Evolutionary conservation across 192 early-diverging fungal genomes (phyloP).

Genomic region (Coemansia interrupta): DNA sequence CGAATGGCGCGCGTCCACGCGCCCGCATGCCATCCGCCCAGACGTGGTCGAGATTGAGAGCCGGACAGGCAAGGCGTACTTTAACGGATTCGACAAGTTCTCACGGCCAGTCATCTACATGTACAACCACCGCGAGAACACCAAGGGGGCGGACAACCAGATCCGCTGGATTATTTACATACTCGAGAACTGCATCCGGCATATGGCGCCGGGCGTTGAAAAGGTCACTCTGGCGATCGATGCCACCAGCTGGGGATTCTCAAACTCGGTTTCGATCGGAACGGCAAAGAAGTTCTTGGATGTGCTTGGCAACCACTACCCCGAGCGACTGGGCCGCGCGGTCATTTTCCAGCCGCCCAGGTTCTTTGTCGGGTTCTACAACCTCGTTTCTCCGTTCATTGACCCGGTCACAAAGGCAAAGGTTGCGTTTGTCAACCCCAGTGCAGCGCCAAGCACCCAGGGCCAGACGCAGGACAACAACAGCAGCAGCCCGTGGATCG

Average conservation of each 20-base stretch:
- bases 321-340: conserved; percentile 72
- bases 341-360: conserved; percentile 78
- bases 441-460: conserved; percentile 35
- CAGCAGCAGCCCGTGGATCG: conserved; percentile 41
- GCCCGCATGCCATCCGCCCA: conserved; percentile 66
- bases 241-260: conserved; percentile 64
- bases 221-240: conserved; percentile 79
- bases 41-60: conserved; percentile 74
- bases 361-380: conserved; percentile 82
- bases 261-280: conserved; percentile 65
- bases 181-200: conserved; percentile 70
- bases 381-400: conserved; percentile 80
- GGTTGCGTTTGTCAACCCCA: conserved; percentile 76
- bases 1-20: conserved; percentile 71
- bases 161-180: conserved; percentile 79
- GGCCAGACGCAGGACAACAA: conserved; percentile 5
- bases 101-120: conserved; percentile 77
- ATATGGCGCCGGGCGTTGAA: conserved; percentile 71
- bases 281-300: conserved; percentile 77
- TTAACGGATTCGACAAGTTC: conserved; percentile 76
- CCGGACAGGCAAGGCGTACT: conserved; percentile 77
- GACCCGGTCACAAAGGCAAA: conserved; percentile 88
- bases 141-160: conserved; percentile 67
- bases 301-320: conserved; percentile 83
- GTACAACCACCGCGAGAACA: conserved; percentile 76